Evolutionary conservation across 1,284 basidiomycete species (phyloP).

Genomic region (Ustilago loliicola): DNA sequence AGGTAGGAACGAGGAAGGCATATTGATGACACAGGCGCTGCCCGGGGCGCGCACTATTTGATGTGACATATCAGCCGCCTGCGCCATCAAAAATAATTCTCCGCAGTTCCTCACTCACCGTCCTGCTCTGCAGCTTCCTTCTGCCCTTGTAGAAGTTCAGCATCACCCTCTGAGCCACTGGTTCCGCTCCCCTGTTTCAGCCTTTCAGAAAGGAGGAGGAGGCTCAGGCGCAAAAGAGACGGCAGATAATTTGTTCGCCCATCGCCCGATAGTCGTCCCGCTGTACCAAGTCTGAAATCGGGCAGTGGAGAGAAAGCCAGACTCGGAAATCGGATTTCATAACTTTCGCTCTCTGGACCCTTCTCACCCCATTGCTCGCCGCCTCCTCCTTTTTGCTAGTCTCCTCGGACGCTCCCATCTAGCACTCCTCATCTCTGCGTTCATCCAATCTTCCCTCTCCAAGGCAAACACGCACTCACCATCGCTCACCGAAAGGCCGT

Average conservation of each 20-base stretch:
- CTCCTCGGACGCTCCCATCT: neutral
- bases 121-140: neutral
- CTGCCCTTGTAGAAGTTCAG: conserved; percentile 3
- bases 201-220: no score
- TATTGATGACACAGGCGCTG: neutral
- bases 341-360: neutral
- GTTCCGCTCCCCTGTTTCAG: no score
- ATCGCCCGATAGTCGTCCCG: neutral
- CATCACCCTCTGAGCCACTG: no score
- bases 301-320: neutral
- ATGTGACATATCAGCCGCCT: conserved; percentile 41
- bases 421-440: neutral
- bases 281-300: neutral
- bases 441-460: neutral
- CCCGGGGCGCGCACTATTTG: conserved; percentile 24
- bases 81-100: conserved; percentile 6
- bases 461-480: neutral
- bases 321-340: neutral
- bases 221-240: neutral
- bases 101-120: neutral
- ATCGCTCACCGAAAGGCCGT: no score
- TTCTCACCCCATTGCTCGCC: neutral
- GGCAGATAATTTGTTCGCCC: neutral
- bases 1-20: neutral
- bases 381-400: neutral